Conservation (phyloP, 1,284 basidiomycete species). For the Earliella scabrosa region DNA sequence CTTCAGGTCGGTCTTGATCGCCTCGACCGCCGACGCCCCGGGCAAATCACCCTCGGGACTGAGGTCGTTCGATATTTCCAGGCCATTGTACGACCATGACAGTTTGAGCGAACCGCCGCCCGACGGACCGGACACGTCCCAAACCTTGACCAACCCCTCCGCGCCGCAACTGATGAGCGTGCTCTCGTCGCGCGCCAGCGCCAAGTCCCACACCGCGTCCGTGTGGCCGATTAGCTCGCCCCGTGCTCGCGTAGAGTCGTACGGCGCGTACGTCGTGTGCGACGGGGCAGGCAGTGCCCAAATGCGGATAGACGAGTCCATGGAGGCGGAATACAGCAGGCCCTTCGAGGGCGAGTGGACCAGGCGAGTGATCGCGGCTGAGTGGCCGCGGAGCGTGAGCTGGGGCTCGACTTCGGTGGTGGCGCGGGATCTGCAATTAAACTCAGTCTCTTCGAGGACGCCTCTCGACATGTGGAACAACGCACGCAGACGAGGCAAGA, state of each 20-base stretch:
- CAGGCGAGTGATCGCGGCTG: constrained; percentile 88
- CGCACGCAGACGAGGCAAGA: constrained; percentile 74
- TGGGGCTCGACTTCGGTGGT: constrained; percentile 89
- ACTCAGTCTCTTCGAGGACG: constrained; percentile 20
- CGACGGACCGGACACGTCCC: constrained; percentile 77
- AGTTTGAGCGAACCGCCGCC: constrained; percentile 65
- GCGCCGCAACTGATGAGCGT: constrained; percentile 89
- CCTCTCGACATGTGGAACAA: constrained; percentile 29
- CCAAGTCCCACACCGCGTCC: constrained; percentile 95
- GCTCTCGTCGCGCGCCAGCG: constrained; percentile 75
- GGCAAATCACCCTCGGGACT: constrained; percentile 56
- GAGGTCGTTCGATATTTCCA: constrained; percentile 50
- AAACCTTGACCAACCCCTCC: constrained; percentile 92
- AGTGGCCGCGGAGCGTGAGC: constrained; percentile 92
- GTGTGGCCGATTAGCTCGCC: constrained; percentile 91
- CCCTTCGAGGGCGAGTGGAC: constrained; percentile 81
- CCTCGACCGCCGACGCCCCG: constrained; percentile 83
- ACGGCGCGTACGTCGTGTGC: constrained; percentile 87
- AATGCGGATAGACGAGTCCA: constrained; percentile 92
- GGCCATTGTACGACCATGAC: constrained; percentile 80
- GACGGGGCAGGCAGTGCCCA: constrained; percentile 81
- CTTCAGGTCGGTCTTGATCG: constrained; percentile 78
- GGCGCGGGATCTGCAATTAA: constrained; percentile 52
- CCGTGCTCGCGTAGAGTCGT: constrained; percentile 78
- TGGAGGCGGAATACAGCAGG: constrained; percentile 87